These are phyloP conservation scores for Pezicula rhizophila DNA, from an alignment of 2,329 filamentous ascomycete genomes.

Conservation along the genomic window DNA sequence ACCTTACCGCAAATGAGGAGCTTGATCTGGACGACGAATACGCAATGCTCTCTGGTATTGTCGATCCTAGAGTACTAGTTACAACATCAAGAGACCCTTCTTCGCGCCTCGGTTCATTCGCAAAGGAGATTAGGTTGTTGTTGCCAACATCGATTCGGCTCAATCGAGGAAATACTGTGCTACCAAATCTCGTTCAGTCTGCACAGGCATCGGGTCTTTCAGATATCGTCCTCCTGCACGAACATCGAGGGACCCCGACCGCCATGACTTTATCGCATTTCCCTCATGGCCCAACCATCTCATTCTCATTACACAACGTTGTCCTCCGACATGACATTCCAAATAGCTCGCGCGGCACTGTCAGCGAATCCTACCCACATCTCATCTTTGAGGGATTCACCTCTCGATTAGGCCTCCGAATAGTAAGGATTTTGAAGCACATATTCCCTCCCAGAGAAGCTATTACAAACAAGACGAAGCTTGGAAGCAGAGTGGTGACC, in stretches of 20 bases:
- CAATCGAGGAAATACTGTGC: slow-evolving; percentile 84
- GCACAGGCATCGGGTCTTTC: slow-evolving; percentile 75
- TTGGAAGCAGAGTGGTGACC: slow-evolving; percentile 83
- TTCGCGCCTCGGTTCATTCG: slow-evolving; percentile 77
- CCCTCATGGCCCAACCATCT: slow-evolving; percentile 80
- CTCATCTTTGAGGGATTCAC: slow-evolving; percentile 93
- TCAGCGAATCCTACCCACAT: slow-evolving; percentile 89
- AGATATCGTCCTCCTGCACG: slow-evolving; percentile 83
- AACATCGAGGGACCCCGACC: slow-evolving; percentile 88
- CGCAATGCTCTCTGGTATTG: slow-evolving; percentile 79
- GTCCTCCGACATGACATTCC: slow-evolving; percentile 90
- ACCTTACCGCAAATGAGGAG: slow-evolving; percentile 61
- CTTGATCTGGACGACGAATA: slow-evolving; percentile 86
- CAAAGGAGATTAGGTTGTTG: slow-evolving; percentile 82
- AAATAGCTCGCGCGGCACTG: slow-evolving; percentile 77
- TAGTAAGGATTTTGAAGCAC: slow-evolving; percentile 89
- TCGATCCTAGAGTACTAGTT: slow-evolving; percentile 82
- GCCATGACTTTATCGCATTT: slow-evolving; percentile 83
- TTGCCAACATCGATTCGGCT: slow-evolving; percentile 81
- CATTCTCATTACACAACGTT: slow-evolving; percentile 88
- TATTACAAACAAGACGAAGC: slow-evolving; percentile 62
- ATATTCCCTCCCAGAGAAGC: slow-evolving; percentile 85
- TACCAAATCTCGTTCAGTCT: slow-evolving; percentile 78
- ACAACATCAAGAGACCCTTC: slow-evolving; percentile 88
- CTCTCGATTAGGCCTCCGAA: slow-evolving; percentile 70